Percentiles rank a stretch among this genome's conserved stretches.
These are phyloP conservation scores for Trypanosomatidae sp. DNA, from an alignment of 208 protist genomes.

Conservation along the genomic window DNA sequence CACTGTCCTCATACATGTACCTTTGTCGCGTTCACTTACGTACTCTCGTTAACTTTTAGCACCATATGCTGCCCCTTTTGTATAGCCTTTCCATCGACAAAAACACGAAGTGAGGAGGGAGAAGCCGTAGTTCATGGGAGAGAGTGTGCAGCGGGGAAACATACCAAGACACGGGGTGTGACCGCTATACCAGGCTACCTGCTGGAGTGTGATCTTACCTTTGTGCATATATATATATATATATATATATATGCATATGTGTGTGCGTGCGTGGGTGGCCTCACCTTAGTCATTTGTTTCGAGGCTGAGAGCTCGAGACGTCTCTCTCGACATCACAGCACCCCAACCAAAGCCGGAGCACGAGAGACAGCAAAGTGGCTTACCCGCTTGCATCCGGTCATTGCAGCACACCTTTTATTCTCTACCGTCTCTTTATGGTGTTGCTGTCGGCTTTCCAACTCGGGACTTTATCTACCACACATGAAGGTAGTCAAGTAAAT, in stretches of 20 bases:
- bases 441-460: not conserved
- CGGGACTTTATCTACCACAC: not conserved
- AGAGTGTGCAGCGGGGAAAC: not conserved
- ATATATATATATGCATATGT: not conserved
- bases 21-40: no score
- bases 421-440: not conserved
- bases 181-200: not conserved
- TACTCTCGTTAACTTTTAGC: not conserved
- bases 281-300: not conserved
- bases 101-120: not conserved
- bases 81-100: not conserved
- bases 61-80: not conserved
- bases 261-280: constrained; percentile 1
- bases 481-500: not conserved
- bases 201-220: not conserved
- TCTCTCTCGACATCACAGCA: not conserved
- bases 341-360: not conserved
- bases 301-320: not conserved
- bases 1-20: not conserved
- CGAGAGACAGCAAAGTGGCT: not conserved
- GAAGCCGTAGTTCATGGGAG: not conserved
- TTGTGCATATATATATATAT: not conserved
- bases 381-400: not conserved
- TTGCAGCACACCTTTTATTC: not conserved
- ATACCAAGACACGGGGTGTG: not conserved